Evolutionary conservation across 129 eudicot genomes (phyloP).

Genomic region (Pulicaria dysenterica): DNA sequence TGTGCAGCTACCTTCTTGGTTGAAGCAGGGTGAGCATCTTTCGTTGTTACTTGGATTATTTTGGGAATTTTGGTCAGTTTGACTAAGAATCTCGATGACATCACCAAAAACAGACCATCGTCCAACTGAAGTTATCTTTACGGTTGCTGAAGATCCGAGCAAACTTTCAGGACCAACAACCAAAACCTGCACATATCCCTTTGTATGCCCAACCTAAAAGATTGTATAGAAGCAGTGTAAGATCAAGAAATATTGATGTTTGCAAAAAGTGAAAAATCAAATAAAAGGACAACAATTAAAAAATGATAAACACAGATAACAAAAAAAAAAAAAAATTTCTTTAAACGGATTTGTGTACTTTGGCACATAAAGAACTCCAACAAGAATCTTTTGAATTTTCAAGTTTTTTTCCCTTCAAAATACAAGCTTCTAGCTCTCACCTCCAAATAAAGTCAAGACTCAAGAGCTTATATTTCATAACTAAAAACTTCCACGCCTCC

Average conservation of each 20-base stretch:
- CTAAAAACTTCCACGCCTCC: no score
- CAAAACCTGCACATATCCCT: constrained; percentile 94
- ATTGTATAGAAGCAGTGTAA: neutral
- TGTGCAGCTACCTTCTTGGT: constrained; percentile 48
- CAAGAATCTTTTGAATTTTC: no score
- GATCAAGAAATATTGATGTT: neutral
- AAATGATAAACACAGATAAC: no score
- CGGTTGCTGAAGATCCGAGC: constrained; percentile 81
- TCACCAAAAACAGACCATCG: constrained; percentile 99
- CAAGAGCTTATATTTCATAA: no score
- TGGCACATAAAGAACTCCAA: no score
- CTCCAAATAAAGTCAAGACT: no score
- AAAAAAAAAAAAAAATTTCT: no score
- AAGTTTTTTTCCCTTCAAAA: no score
- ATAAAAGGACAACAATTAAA: no score
- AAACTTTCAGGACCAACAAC: constrained; percentile 77
- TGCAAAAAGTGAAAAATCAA: no score
- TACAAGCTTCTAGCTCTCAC: no score
- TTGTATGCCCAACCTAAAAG: constrained; percentile 92
- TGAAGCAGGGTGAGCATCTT: constrained; percentile 39
- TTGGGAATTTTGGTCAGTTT: constrained; percentile 7
- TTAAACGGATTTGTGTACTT: no score
- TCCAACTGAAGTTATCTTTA: constrained; percentile 86
- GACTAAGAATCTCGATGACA: constrained; percentile 55
- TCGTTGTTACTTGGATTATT: constrained; percentile 20